Evolutionary conservation across 805 yeast genomes (phyloP), one percentile per base, ranked within the genome.

Genomic region (Candida tibetensis): DNA sequence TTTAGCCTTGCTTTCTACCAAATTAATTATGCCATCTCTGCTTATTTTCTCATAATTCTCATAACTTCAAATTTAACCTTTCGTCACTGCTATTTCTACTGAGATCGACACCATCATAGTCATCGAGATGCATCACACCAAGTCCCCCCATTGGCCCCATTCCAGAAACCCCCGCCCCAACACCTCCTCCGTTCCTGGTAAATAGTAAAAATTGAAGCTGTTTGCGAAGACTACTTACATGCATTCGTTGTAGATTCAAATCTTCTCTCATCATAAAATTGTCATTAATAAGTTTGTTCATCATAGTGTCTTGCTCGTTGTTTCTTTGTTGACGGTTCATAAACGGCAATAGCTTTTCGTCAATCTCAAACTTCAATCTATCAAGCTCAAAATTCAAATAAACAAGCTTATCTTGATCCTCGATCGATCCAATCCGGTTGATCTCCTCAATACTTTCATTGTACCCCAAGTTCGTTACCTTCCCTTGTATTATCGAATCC

Each of bases 161-260:
- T 17, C 23, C 37, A 25, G 22, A 23, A 2, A 9, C 39, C 13
- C 23, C 45, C 15, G 38, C 33, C 2, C 50, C 45, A 14, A 34
- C 34, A 15, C 22, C 30, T 19, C 30, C 28, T 25, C 71, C 49
- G 30, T 72, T 61, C 40, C 75, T 60, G 15, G 69, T 66, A 40
- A 73, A 62, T 36, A 73, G 40, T 44, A 75, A 55, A 43, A 69
- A 75, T 44, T 74, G 80, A 23, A 76, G 53, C 46, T 76, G 81
- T 42, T 75, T 77, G 25, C 79, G 51, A 14, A 76, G 45, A 36
- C 74, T 70, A 44, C 65, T 69, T 31, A 76, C 53, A 23, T 68
- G 56, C 37, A 69, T 51, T 35, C 77, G 49, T 41, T 74, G 79
- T 35, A 60, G 52, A 40, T 62, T 71, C 45, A 76, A 42, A 38